Base-by-base conservation (phyloP, 2,329 filamentous ascomycete genomes). In the Colletotrichum sp. region DNA sequence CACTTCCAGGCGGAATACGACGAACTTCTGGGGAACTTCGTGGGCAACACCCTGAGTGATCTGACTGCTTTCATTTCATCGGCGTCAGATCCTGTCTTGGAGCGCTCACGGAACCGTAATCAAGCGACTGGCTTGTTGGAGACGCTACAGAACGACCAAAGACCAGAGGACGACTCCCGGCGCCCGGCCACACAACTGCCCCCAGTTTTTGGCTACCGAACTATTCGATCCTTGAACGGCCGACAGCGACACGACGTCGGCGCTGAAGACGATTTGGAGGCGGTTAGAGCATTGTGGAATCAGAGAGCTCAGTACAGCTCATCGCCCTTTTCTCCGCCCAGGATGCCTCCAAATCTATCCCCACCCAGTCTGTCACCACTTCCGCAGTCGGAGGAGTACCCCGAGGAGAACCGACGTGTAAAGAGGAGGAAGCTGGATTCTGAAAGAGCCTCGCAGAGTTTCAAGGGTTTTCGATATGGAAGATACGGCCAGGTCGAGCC, bases 401-500 rank as follows among this genome's bases (percentile, higher is more conserved):
- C 83, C 64, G 88, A 91, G 44, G 87, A 88, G 65, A 87, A 82
- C 79, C 89, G 92, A 71, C 88, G 90, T 73, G 86, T 86, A 65
- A 96, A 96, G 83, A 91, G 94, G 62, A 90, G 94, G 77, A 95
- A 95, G 83, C 84, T 95, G 49, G 93, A 95, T 79, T 88, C 90
- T 2, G 93, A 94, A 77, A 88, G 89, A 63, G 84, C 88, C 16
- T 84, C 88, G 30, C 84, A 88, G 8, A 83, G 83, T 52, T 90
- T 88, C 79, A 87, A 85, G 76, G 91, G 89, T 3, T 95, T 96
- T 82, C 93, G 91, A 77, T 99, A 98, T 83, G 96, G 96, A 26
- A 93, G 93, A 80, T 95, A 94, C 83, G 96, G 96, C 21, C 96
- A 98, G 84, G 94, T 98, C 18, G 94, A 97, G 76, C 91, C 95